phyloP scores from a whole-genome alignment of 768 basidiomycete genomes.

The Russula sp. region DNA sequence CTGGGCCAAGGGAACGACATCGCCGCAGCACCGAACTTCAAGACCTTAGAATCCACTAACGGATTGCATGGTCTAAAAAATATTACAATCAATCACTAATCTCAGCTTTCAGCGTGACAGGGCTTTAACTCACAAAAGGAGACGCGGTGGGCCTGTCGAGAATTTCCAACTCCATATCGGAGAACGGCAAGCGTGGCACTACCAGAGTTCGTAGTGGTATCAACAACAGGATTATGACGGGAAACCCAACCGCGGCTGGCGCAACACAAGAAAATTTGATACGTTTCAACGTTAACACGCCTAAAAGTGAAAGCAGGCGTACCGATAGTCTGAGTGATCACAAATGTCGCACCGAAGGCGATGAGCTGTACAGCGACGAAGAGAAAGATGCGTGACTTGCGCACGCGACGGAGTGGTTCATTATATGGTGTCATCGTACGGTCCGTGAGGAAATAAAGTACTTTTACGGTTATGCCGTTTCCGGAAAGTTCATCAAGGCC shows the following conservation, averaged over 20 bases:
- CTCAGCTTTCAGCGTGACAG: background rate
- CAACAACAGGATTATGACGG: slow-evolving; percentile 80
- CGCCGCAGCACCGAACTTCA: background rate
- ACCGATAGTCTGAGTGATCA: slow-evolving; percentile 89
- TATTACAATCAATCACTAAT: background rate
- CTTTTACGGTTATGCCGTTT: slow-evolving; percentile 80
- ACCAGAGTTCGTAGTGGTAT: slow-evolving; percentile 70
- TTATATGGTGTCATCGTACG: slow-evolving; percentile 52
- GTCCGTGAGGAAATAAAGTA: slow-evolving; percentile 79
- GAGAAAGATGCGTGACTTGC: slow-evolving; percentile 66
- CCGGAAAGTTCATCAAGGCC: slow-evolving; percentile 75
- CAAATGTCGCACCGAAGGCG: slow-evolving; percentile 86
- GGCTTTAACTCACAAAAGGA: slow-evolving; percentile 56
- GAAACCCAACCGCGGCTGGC: slow-evolving; percentile 85
- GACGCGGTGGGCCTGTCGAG: slow-evolving; percentile 91
- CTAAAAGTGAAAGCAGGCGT: slow-evolving; percentile 25
- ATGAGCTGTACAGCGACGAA: slow-evolving; percentile 74
- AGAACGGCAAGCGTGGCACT: slow-evolving; percentile 76
- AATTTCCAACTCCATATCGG: slow-evolving; percentile 70
- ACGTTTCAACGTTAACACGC: background rate
- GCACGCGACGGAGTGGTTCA: slow-evolving; percentile 75
- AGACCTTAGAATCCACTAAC: slow-evolving; percentile 23
- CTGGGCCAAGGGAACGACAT: background rate
- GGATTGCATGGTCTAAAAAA: slow-evolving; percentile 27
- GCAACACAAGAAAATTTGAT: background rate